A percentile compares a stretch with the other conserved stretches of the same genome.
These are phyloP conservation scores for Sugiyamaella floridensis DNA, from an alignment of 805 yeast species.

Conservation along the genomic window DNA sequence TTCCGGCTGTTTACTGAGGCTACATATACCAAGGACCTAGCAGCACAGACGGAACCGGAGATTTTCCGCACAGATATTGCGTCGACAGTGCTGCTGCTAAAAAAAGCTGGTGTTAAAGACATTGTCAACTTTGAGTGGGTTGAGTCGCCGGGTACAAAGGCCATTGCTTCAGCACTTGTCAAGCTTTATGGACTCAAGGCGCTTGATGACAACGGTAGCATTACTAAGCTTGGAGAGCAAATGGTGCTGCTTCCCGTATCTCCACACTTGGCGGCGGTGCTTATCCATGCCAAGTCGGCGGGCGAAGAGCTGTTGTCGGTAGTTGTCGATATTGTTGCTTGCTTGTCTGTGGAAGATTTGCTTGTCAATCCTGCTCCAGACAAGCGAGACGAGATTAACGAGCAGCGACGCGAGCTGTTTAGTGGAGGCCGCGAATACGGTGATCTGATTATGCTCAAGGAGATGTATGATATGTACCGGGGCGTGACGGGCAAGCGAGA, in stretches of 20 bases:
- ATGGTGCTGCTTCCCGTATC: slow-evolving; percentile 87
- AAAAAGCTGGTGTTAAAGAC: slow-evolving; percentile 76
- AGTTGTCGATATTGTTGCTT: slow-evolving; percentile 84
- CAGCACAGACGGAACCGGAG: slow-evolving; percentile 86
- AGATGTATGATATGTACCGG: slow-evolving; percentile 54
- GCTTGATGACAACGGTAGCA: slow-evolving; percentile 62
- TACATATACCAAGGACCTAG: slow-evolving; percentile 50
- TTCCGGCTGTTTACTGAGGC: slow-evolving; percentile 74
- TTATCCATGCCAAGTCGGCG: slow-evolving; percentile 51
- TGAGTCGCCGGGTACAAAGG: slow-evolving; percentile 77
- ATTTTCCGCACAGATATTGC: slow-evolving; percentile 81
- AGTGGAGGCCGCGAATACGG: slow-evolving; percentile 70
- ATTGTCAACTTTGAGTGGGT: slow-evolving; percentile 83
- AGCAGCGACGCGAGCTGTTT: slow-evolving; percentile 60
- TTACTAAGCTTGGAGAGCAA: slow-evolving; percentile 72
- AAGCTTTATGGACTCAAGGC: slow-evolving; percentile 78
- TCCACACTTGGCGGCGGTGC: slow-evolving; percentile 86
- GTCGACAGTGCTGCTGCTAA: slow-evolving; percentile 75
- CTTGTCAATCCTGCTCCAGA: slow-evolving; percentile 74
- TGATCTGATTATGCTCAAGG: slow-evolving; percentile 77
- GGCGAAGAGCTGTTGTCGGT: slow-evolving; percentile 41
- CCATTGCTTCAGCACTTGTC: slow-evolving; percentile 68
- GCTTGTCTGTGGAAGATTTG: slow-evolving; percentile 87
- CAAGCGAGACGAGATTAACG: slow-evolving; percentile 76
- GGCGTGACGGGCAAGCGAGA: slow-evolving; percentile 45